Evolutionary conservation across 768 basidiomycete genomes (phyloP).

Genomic region (Phaffia tasmanica): DNA sequence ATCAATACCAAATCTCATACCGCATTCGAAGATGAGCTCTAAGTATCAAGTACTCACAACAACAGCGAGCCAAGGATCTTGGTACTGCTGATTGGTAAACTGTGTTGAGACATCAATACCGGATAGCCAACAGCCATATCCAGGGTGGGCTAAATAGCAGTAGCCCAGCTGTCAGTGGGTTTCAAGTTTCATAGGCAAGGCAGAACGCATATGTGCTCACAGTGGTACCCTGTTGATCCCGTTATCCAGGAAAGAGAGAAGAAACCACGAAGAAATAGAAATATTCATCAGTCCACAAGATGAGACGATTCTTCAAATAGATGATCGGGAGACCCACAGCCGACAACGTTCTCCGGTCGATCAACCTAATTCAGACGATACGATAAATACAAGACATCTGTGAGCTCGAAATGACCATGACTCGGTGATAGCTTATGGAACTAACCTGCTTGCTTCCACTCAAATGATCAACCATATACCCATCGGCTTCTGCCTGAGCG

Average conservation of each 20-base stretch:
- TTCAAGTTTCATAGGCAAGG: neutral
- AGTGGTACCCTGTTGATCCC: conserved; percentile 57
- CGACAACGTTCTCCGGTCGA: conserved; percentile 58
- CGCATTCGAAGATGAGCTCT: neutral
- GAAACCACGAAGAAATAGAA: neutral
- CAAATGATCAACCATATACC: conserved; percentile 95
- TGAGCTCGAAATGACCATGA: neutral
- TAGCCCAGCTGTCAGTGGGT: neutral
- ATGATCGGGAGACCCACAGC: conserved; percentile 44
- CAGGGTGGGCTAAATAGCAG: conserved; percentile 56
- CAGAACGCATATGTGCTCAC: conserved; percentile 3
- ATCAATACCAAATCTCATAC: neutral
- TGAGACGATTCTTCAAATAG: too few relatives aligned
- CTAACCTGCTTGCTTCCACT: conserved; percentile 64
- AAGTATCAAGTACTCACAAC: conserved; percentile 52
- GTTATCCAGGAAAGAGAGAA: too few relatives aligned
- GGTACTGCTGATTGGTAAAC: conserved; percentile 83
- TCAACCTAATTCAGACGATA: conserved; percentile 29
- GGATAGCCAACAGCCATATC: conserved; percentile 98
- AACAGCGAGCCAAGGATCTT: conserved; percentile 93
- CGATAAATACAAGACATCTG: neutral
- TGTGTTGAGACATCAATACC: conserved; percentile 98
- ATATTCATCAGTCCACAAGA: neutral
- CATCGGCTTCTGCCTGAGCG: conserved; percentile 86
- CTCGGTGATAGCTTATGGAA: neutral